Conservation (phyloP, 2,329 filamentous ascomycete genomes). For the Talaromyces marneffei region DNA sequence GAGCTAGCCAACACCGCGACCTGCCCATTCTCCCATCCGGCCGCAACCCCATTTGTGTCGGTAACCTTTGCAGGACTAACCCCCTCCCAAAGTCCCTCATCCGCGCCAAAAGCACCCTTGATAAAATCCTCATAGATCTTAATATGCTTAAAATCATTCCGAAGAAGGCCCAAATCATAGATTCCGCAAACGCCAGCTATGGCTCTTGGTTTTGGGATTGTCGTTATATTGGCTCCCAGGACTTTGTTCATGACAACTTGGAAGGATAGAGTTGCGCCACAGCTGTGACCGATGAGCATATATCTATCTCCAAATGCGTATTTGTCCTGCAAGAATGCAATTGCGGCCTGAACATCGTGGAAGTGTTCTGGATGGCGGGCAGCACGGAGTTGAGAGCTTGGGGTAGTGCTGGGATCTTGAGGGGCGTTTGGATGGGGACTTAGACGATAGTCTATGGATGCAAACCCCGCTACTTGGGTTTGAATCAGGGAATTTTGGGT, state of each 20-base stretch:
- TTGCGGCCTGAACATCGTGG: conserved; percentile 36
- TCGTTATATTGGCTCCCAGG: conserved; percentile 4
- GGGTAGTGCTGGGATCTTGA: conserved; percentile 28
- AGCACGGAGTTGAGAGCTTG: conserved; percentile 25
- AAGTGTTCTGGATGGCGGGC: conserved; percentile 43
- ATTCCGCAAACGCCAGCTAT: conserved; percentile 42
- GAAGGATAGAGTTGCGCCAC: conserved; percentile 43
- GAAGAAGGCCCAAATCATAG: conserved; percentile 37
- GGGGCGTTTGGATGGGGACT: conserved; percentile 38
- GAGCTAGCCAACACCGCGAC: conserved; percentile 39
- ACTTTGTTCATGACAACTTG: conserved; percentile 36
- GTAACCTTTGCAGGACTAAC: conserved; percentile 35
- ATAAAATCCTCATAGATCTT: conserved; percentile 36
- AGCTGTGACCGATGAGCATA: conserved; percentile 43
- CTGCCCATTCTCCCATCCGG: conserved; percentile 30
- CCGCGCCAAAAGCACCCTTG: conserved; percentile 38
- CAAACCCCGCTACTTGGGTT: conserved; percentile 34
- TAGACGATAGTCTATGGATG: conserved; percentile 45
- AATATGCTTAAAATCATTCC: conserved; percentile 28
- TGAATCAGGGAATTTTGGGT: conserved; percentile 19
- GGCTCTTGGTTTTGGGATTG: conserved; percentile 27
- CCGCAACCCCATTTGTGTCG: conserved; percentile 26
- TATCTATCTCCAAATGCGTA: conserved; percentile 37
- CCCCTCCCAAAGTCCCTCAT: conserved; percentile 33
- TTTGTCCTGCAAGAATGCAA: conserved; percentile 37